Evolutionary conservation across 371 early-diverging fungal genomes (phyloP), one percentile per base, ranked within the genome.

Genomic region (Blakeslea trispora): DNA sequence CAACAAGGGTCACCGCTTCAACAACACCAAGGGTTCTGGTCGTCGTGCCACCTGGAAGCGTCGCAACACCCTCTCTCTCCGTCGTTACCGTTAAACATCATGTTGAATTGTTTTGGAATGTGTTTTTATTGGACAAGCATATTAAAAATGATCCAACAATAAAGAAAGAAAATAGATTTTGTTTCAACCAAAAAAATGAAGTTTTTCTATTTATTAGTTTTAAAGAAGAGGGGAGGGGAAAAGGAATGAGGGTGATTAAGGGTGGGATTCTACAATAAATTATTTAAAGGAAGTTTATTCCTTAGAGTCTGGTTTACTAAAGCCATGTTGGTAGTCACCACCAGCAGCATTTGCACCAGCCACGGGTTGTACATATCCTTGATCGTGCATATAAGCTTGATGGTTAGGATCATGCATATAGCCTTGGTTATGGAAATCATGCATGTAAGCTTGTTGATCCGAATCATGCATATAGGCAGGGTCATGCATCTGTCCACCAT

Each of bases 11-110:
- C 96, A 96, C 77, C 78, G 86, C 55, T 97, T 78, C 94, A 97
- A 97, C 92, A 97, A 99, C 89, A 95, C 95, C 78, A 90, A 83
- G 48, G 99, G 99, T 77, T 93, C 96, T 71, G 96, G 97, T 68
- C 91, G 96, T 72, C 84, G 84, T 70, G 69, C 81, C 59, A 76
- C 63, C 68, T 91, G 91, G 91, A 82, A 74, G 66, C 76, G 88
- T 55, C 81, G 86, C 80, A 89, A 91, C 85, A 91, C 90, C 54
- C 78, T 89, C 55, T 87, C 87, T 55, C 87, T 91, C 66, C 88
- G 85, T 69, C 90, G 91, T 71, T 91, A 88, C 82, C 90, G 91
- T 65, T 91, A 91, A 87, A 59, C 43, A 11, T 37, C 11, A 6
- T 37, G 37, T 37, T 37, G 37, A 37, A n/a, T n/a, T n/a, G n/a